Conservation (phyloP, 495 filamentous ascomycete species). For the Podospora pseudocomata region DNA sequence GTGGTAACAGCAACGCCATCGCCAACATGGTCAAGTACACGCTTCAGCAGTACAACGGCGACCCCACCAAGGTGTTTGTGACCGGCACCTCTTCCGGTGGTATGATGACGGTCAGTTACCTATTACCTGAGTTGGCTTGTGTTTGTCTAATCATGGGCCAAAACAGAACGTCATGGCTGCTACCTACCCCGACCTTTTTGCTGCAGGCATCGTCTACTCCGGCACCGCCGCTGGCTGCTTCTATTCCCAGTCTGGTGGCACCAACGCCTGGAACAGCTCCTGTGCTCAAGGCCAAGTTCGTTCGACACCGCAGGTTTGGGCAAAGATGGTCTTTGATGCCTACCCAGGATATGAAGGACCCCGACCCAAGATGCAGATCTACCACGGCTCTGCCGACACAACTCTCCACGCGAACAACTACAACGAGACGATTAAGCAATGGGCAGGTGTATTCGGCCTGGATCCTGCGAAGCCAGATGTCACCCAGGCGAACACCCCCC, state of each 20-base stretch:
- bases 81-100: conserved; percentile 53
- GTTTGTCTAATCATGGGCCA: too few relatives aligned
- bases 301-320: conserved; percentile 41
- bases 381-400: conserved; percentile 44
- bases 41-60: conserved; percentile 46
- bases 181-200: conserved; percentile 43
- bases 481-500: conserved; percentile 18
- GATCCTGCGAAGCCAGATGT: conserved; percentile 19
- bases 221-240: conserved; percentile 40
- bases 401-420: conserved; percentile 45
- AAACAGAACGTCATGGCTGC: conserved; percentile 34
- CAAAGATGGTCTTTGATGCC: conserved; percentile 39
- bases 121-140: too few relatives aligned
- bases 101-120: conserved; percentile 41
- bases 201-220: conserved; percentile 38
- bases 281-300: conserved; percentile 36
- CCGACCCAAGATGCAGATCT: conserved; percentile 50
- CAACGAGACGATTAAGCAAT: conserved; percentile 51
- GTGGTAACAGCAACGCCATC: conserved; percentile 56
- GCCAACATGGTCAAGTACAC: conserved; percentile 58
- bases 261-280: conserved; percentile 34
- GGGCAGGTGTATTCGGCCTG: conserved; percentile 46
- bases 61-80: conserved; percentile 47
- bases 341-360: conserved; percentile 44
- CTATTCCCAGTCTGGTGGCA: conserved; percentile 29